These are phyloP conservation scores for Phytophthora capsici DNA, from an alignment of 352 stramenopile genomes.

Conservation along the genomic window DNA sequence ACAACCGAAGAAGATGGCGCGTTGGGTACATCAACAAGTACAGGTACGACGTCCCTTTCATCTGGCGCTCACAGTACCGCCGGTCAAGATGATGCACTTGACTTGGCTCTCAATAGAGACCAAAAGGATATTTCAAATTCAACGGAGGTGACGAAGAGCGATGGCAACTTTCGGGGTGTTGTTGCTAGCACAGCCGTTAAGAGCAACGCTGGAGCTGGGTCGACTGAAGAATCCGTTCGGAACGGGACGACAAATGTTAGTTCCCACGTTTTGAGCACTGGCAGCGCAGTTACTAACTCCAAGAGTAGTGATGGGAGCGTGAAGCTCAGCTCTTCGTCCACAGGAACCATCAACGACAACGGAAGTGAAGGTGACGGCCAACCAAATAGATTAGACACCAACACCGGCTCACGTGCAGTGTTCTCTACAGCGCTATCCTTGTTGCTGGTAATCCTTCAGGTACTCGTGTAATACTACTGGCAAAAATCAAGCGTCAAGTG, in stretches of 20 bases:
- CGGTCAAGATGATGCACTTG: neutral
- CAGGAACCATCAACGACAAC: neutral
- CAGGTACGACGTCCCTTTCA: neutral
- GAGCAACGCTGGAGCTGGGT: neutral
- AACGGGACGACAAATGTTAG: neutral
- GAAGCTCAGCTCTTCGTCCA: neutral
- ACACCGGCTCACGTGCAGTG: neutral
- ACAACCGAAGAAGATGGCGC: neutral
- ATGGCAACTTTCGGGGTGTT: neutral
- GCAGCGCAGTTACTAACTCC: too few relatives aligned
- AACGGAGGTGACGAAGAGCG: neutral
- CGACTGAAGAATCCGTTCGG: neutral
- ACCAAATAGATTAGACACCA: neutral
- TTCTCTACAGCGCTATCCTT: neutral
- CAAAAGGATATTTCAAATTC: neutral
- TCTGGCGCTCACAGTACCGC: neutral
- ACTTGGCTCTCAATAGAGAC: neutral
- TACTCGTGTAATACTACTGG: neutral
- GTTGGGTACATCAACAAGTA: neutral
- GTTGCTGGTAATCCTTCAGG: neutral
- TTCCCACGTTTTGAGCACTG: neutral
- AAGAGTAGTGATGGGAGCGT: neutral
- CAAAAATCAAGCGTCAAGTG: too few relatives aligned
- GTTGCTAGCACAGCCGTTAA: neutral
- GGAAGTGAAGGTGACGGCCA: neutral